A percentile compares a stretch with the other conserved stretches of the same genome.
phyloP scores from a whole-genome alignment of 768 basidiomycete genomes.

The Mycena capillaripes region DNA sequence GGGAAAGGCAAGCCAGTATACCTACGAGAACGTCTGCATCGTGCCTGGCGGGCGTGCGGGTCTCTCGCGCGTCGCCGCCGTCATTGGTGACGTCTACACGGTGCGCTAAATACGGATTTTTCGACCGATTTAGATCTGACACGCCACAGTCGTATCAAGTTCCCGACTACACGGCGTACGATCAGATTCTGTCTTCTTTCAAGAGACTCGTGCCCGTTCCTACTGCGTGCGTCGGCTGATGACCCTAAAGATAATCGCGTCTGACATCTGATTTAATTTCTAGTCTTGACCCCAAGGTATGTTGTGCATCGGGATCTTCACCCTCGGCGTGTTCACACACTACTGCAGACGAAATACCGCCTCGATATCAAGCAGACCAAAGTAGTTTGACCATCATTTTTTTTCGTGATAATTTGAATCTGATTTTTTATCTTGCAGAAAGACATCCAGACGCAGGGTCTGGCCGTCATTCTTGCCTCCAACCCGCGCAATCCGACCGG shows the following conservation, averaged over 20 bases:
- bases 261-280: neutral
- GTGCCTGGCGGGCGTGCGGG: conserved; percentile 95
- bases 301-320: neutral
- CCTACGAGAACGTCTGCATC: conserved; percentile 93
- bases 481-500: conserved; percentile 99
- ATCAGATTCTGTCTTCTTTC: conserved; percentile 88
- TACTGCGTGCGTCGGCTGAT: conserved; percentile 72
- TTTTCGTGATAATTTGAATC: neutral
- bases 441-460: conserved; percentile 87
- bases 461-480: conserved; percentile 88
- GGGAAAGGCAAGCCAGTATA: conserved; percentile 87
- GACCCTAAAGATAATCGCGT: neutral
- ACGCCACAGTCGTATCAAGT: conserved; percentile 82
- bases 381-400: conserved; percentile 49
- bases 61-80: conserved; percentile 91
- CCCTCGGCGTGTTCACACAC: conserved; percentile 12
- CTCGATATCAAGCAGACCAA: conserved; percentile 86
- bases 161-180: conserved; percentile 93
- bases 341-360: conserved; percentile 71
- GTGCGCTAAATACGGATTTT: conserved; percentile 53
- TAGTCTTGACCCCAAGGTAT: conserved; percentile 52
- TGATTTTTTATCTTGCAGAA: conserved; percentile 60
- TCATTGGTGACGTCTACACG: conserved; percentile 91
- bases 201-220: conserved; percentile 92
- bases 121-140: neutral